Evolutionary conservation across 2,329 filamentous ascomycete genomes (phyloP), one percentile per base, ranked within the genome.

Genomic region (Clonostachys solani): DNA sequence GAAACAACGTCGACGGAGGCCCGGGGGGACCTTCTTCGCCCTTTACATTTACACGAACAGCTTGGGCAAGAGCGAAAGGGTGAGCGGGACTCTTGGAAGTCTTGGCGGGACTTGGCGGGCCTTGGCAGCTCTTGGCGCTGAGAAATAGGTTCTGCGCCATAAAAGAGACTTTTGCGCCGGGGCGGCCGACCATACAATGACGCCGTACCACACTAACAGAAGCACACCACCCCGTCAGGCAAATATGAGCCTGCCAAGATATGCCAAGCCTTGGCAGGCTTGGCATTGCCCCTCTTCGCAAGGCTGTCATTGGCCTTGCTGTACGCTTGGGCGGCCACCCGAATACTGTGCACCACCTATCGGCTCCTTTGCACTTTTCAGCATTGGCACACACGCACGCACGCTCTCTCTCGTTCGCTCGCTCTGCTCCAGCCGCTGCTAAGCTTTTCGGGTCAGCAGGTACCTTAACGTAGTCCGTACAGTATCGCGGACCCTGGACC

Each of bases 251-350:
- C 47, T 47, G 63, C 62, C 64, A 67, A 66, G 63, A 0, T 23
- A 48, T 48, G 63, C 62, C 64, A 67, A 65, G 63, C 0, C 64
- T 68, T 68, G 66, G 65, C 65, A 56, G 49, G 17, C 42, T 43
- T 18, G 42, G 42, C 47, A 48, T 9, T 29, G 38, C 45, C 47
- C 42, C 36, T 48, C 36, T 8, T 42, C 42, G 38, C 43, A 41
- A 46, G 43, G 43, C 47, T 49, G 47, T 35, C 16, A 49, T 49
- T 49, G 47, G 45, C 45, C 19, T 46, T 17, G 23, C 23, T 9
- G 23, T 29, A 29, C 23, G 23, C 23, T 29, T 29, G 23, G 23
- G 23, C 23, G 23, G 23, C 23, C 23, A 29, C 23, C 23, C 23
- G 23, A 29, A 9, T 29, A 29, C 23, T 29, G 23, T 29, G 23